phyloP scores from a whole-genome alignment of 1,139 yeast genomes.

The Taphrina flavorubra region DNA sequence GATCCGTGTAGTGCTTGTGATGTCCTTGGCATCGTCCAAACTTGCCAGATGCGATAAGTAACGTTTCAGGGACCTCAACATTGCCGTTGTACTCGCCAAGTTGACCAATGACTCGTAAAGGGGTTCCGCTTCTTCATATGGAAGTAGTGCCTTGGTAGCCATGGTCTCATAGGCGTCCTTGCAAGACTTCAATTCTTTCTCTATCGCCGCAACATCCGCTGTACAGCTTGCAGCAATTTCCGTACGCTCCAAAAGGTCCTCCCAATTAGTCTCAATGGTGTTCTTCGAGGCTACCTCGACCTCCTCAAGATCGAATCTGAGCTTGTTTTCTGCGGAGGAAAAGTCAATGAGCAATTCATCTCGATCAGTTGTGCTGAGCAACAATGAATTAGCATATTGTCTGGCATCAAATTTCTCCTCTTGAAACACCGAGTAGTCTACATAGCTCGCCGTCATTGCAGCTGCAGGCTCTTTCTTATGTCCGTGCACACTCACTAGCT shows the following conservation, averaged over 20 bases:
- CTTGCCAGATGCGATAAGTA: conserved; percentile 14
- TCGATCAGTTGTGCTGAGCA: conserved; percentile 31
- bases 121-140: conserved; percentile 39
- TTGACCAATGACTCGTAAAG: conserved; percentile 22
- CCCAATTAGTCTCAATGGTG: conserved; percentile 25
- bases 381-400: conserved; percentile 29
- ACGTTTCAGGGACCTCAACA: conserved; percentile 19
- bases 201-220: conserved; percentile 26
- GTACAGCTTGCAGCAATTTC: conserved; percentile 28
- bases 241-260: conserved; percentile 32
- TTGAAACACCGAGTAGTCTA: conserved; percentile 29
- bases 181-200: conserved; percentile 10
- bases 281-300: conserved; percentile 25
- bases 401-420: conserved; percentile 28
- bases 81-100: conserved; percentile 19
- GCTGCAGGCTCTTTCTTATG: background rate
- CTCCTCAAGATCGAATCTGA: conserved; percentile 37
- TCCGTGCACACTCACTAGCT: too few species aligned
- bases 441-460: conserved; percentile 29
- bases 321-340: conserved; percentile 36
- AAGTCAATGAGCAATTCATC: conserved; percentile 36
- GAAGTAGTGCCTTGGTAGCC: conserved; percentile 21
- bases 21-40: conserved; percentile 20
- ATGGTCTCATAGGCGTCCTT: conserved; percentile 19
- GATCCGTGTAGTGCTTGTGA: background rate